Evolutionary conservation across 345 rosid species (phyloP).

Genomic region (Leavenworthia alabamica): DNA sequence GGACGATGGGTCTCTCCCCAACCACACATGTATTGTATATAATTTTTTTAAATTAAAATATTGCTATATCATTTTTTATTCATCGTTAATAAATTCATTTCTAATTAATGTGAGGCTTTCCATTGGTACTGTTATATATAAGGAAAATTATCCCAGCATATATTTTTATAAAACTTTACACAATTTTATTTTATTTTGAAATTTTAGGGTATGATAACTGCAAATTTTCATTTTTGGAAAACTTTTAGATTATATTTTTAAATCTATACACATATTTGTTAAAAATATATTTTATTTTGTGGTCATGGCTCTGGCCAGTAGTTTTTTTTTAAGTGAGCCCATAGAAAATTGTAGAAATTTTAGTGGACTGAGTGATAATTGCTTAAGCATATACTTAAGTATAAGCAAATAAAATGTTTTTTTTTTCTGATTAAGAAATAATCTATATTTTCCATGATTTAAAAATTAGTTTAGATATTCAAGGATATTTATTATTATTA

Average conservation of each 20-base stretch:
- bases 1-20: too few relatives aligned
- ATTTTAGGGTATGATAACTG: not conserved
- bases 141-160: not conserved
- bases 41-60: not conserved
- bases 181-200: too few relatives aligned
- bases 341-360: too few relatives aligned
- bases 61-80: not conserved
- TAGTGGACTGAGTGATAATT: too few relatives aligned
- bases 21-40: conserved; percentile 5
- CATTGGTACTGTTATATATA: not conserved
- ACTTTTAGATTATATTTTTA: too few relatives aligned
- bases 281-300: too few relatives aligned
- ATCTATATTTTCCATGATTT: not conserved
- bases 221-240: not conserved
- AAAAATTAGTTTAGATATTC: not conserved
- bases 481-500: too few relatives aligned
- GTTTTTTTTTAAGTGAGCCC: too few relatives aligned
- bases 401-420: not conserved
- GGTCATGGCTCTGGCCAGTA: too few relatives aligned
- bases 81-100: not conserved
- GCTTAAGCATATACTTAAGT: too few relatives aligned
- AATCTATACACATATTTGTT: too few relatives aligned
- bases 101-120: not conserved
- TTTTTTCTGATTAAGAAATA: too few relatives aligned
- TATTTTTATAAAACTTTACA: not conserved